Percentiles rank a stretch among this genome's conserved stretches.
Evolutionary conservation across 2,329 filamentous ascomycete genomes (phyloP).

Genomic region (Claviceps fusiformis): DNA sequence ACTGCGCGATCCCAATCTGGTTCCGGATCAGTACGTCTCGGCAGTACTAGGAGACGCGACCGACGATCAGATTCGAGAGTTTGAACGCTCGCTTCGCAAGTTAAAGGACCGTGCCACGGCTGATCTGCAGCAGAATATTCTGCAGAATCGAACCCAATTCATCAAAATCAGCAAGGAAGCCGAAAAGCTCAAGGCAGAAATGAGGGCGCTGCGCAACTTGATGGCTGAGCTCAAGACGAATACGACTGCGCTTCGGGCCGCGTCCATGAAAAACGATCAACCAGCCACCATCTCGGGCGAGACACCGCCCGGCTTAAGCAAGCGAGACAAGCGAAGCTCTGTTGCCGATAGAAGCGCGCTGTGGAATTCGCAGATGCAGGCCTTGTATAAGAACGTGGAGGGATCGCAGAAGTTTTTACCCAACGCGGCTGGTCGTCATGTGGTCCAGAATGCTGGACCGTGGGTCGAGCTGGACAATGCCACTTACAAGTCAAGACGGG

Average conservation of each 20-base stretch:
- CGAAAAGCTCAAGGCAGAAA: slow-evolving; percentile 92
- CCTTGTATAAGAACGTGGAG: slow-evolving; percentile 93
- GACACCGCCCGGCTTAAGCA: slow-evolving; percentile 43
- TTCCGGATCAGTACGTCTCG: slow-evolving; percentile 66
- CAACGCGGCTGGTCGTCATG: slow-evolving; percentile 78
- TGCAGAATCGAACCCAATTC: slow-evolving; percentile 94
- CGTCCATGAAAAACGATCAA: slow-evolving; percentile 38
- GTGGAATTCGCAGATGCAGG: slow-evolving; percentile 56
- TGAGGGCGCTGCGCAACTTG: slow-evolving; percentile 76
- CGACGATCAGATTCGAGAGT: slow-evolving; percentile 75
- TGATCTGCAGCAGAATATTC: slow-evolving; percentile 88
- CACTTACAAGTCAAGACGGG: slow-evolving; percentile 83
- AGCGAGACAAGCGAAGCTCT: slow-evolving; percentile 76
- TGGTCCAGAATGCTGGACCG: slow-evolving; percentile 78
- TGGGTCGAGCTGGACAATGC: slow-evolving; percentile 97
- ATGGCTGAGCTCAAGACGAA: slow-evolving; percentile 87
- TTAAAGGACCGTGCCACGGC: slow-evolving; percentile 65
- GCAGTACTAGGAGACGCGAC: slow-evolving; percentile 69
- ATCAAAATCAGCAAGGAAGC: slow-evolving; percentile 99
- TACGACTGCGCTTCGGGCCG: slow-evolving; percentile 49
- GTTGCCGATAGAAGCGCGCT: slow-evolving; percentile 57
- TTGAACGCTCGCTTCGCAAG: slow-evolving; percentile 60
- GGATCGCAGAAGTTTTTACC: slow-evolving; percentile 95
- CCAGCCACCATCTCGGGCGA: slow-evolving; percentile 35
- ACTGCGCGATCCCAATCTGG: slow-evolving; percentile 65